Conservation (phyloP, 345 rosid species). For the Erodium maritimum region DNA sequence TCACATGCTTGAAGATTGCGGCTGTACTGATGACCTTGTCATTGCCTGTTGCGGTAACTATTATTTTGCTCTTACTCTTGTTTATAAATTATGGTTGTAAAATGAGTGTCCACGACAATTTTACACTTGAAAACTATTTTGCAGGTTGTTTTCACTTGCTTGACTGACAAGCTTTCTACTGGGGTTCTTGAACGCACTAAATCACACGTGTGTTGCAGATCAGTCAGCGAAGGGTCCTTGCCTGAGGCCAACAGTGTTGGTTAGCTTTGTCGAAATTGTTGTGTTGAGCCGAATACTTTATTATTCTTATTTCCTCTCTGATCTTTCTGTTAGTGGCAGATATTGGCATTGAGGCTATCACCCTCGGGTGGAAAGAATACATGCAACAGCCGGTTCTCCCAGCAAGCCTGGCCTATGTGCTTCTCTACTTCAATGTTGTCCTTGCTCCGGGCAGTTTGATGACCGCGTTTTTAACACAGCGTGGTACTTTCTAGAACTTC, state of each 20-base stretch:
- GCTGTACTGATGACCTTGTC: conserved; percentile 60
- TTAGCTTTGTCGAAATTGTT: conserved; percentile 14
- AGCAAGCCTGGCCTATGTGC: conserved; percentile 87
- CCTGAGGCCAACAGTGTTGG: conserved; percentile 35
- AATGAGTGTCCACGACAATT: conserved; percentile 8
- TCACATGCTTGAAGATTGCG: conserved; percentile 77
- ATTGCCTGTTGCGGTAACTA: conserved; percentile 64
- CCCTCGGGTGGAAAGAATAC: conserved; percentile 93
- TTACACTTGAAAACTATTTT: conserved; percentile 6
- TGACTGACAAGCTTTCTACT: conserved; percentile 67
- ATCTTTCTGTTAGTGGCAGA: conserved; percentile 23
- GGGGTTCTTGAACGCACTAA: conserved; percentile 83
- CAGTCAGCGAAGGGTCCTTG: conserved; percentile 17
- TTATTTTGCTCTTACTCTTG: conserved; percentile 7
- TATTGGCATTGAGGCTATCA: conserved; percentile 63
- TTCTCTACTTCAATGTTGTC: conserved; percentile 75
- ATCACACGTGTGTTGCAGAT: conserved; percentile 35
- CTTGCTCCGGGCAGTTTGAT: conserved; percentile 89
- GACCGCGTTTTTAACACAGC: conserved; percentile 91
- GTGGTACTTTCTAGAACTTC: conserved; percentile 42
- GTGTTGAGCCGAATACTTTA: not conserved
- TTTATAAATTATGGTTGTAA: not conserved
- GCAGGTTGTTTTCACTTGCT: conserved; percentile 63
- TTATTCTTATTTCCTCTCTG: conserved; percentile 3
- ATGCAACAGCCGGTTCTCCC: conserved; percentile 90